A percentile compares a stretch with the other conserved stretches of the same genome.
These are phyloP conservation scores for Drechslera avenae DNA, from an alignment of 2,329 filamentous ascomycete species.

Conservation along the genomic window DNA sequence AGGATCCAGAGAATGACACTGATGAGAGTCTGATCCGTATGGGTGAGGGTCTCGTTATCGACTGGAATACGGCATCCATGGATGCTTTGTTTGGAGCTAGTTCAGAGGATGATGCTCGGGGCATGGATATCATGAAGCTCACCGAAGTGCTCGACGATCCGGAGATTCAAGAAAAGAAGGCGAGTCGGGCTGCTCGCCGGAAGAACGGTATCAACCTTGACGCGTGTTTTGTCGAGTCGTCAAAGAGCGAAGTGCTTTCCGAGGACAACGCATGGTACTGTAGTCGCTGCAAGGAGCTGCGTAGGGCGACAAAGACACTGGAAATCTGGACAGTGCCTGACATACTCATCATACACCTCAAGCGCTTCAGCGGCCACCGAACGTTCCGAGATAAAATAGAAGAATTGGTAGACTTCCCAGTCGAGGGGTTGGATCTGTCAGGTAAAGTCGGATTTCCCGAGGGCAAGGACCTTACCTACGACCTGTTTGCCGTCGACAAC, in stretches of 20 bases:
- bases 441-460: constrained; percentile 79
- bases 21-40: constrained; percentile 73
- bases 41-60: constrained; percentile 83
- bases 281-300: constrained; percentile 90
- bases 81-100: constrained; percentile 68
- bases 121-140: constrained; percentile 64
- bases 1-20: constrained; percentile 47
- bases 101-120: constrained; percentile 59
- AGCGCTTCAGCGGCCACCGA: constrained; percentile 87
- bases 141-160: constrained; percentile 60
- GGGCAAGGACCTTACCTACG: constrained; percentile 83
- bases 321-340: constrained; percentile 97
- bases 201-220: constrained; percentile 82
- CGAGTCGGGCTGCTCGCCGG: constrained; percentile 66
- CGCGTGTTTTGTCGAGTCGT: constrained; percentile 92
- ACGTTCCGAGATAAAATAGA: constrained; percentile 90
- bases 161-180: constrained; percentile 67
- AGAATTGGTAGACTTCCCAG: constrained; percentile 86
- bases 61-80: constrained; percentile 76
- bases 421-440: constrained; percentile 83
- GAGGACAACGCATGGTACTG: constrained; percentile 99
- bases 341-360: constrained; percentile 91
- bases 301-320: constrained; percentile 92
- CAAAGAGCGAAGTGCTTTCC: constrained; percentile 89
- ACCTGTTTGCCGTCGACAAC: constrained; percentile 94